phyloP scores from a whole-genome alignment of 805 yeast species.

The Peterozyma xylosa region DNA sequence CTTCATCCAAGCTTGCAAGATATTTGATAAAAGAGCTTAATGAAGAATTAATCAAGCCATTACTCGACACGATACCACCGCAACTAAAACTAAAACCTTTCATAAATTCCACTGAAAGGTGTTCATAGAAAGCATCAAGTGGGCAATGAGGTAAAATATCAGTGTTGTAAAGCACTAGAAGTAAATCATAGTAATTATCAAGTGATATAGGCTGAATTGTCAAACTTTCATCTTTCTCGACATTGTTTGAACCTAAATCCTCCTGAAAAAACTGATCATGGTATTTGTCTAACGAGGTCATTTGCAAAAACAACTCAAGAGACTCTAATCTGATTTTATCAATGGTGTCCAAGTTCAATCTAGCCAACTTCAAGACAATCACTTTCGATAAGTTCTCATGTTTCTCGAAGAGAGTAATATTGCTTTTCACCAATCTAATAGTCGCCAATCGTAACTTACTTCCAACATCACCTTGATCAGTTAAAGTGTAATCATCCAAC shows the following conservation, averaged over 20 bases:
- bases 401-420: constrained; percentile 13
- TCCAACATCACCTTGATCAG: constrained; percentile 91
- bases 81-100: constrained; percentile 44
- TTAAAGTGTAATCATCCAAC: constrained; percentile 70
- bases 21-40: constrained; percentile 28
- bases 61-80: constrained; percentile 35
- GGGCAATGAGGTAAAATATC: constrained; percentile 9
- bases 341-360: constrained; percentile 60
- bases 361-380: constrained; percentile 30
- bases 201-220: neutral
- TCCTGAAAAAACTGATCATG: constrained; percentile 4
- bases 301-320: constrained; percentile 23
- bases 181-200: constrained; percentile 19
- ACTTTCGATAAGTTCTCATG: constrained; percentile 6
- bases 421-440: constrained; percentile 28
- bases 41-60: constrained; percentile 27
- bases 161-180: constrained; percentile 16
- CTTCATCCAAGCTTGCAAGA: constrained; percentile 12
- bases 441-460: constrained; percentile 55
- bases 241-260: neutral
- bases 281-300: constrained; percentile 15
- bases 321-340: constrained; percentile 43
- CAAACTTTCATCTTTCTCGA: constrained; percentile 4
- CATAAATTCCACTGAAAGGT: constrained; percentile 35
- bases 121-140: constrained; percentile 4